Evolutionary conservation across 306 rosid genomes (phyloP).

Genomic region (Quercus berberidifolia): DNA sequence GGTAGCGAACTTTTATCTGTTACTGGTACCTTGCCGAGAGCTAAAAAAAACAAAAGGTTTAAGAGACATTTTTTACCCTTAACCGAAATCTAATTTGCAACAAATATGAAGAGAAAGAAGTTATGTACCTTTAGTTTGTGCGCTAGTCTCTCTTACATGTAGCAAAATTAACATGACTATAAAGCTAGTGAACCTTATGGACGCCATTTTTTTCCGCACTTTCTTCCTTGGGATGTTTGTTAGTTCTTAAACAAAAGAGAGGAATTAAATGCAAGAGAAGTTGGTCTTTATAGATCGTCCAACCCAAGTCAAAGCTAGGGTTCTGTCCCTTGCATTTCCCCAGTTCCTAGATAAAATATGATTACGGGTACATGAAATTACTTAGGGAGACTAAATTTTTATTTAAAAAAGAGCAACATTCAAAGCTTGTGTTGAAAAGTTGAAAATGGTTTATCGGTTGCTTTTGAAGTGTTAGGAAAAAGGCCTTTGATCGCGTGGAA

Average conservation of each 20-base stretch:
- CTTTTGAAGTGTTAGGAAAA: constrained; percentile 21
- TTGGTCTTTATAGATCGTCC: constrained; percentile 24
- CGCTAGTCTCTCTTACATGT: constrained; percentile 23
- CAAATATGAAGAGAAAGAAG: background rate
- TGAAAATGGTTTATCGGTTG: constrained; percentile 11
- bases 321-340: background rate
- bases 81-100: constrained; percentile 8
- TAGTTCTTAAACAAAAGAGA: constrained; percentile 17
- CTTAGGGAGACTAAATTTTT: constrained; percentile 25
- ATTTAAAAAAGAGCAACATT: background rate
- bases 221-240: constrained; percentile 8
- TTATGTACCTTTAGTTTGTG: constrained; percentile 33
- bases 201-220: constrained; percentile 32
- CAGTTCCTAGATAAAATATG: constrained; percentile 4
- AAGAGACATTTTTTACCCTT: background rate
- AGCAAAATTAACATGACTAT: constrained; percentile 27
- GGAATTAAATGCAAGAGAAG: constrained; percentile 22
- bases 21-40: background rate
- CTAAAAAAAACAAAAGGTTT: background rate
- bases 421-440: constrained; percentile 15
- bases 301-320: constrained; percentile 35
- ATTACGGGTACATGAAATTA: constrained; percentile 21
- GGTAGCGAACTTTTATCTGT: background rate
- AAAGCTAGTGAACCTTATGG: constrained; percentile 27
- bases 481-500: constrained; percentile 46